phyloP scores from a whole-genome alignment of 768 basidiomycete genomes.

The Pisolithus microcarpus region DNA sequence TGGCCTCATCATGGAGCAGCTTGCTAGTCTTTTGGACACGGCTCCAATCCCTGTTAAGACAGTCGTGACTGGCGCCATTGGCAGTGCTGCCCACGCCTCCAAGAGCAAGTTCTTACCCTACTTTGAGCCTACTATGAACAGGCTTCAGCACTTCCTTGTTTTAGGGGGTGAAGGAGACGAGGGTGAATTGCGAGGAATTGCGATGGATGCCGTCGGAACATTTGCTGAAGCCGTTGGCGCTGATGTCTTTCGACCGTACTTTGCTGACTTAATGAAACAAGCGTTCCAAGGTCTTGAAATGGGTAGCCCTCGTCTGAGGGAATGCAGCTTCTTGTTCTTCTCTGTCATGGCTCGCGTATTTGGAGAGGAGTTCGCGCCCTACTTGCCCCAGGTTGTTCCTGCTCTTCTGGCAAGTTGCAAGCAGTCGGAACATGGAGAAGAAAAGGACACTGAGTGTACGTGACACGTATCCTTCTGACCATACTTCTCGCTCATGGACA shows the following conservation, averaged over 20 bases:
- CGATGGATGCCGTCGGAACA: constrained; percentile 98
- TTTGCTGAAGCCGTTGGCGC: constrained; percentile 95
- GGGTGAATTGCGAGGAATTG: constrained; percentile 89
- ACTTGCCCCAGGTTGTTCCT: constrained; percentile 81
- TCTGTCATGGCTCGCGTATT: constrained; percentile 98
- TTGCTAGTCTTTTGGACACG: constrained; percentile 77
- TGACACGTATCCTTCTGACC: not conserved
- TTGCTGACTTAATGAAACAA: constrained; percentile 91
- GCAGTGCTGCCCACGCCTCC: constrained; percentile 95
- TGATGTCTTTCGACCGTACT: constrained; percentile 91
- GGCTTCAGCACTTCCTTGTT: constrained; percentile 81
- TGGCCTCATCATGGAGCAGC: constrained; percentile 88
- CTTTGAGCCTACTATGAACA: constrained; percentile 86
- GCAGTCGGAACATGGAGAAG: constrained; percentile 76
- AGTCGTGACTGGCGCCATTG: constrained; percentile 95
- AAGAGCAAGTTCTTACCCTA: constrained; percentile 87
- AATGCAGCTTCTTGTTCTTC: constrained; percentile 97
- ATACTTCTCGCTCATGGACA: not conserved
- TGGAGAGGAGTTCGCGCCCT: constrained; percentile 85
- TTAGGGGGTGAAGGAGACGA: constrained; percentile 87
- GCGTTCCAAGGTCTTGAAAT: constrained; percentile 87
- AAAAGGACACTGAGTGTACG: constrained; percentile 37
- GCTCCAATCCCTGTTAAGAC: constrained; percentile 85
- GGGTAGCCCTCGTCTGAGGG: constrained; percentile 80
- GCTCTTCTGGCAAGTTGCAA: constrained; percentile 75